Conservation (phyloP, 768 basidiomycete genomes). For the Mycena rebaudengoi region DNA sequence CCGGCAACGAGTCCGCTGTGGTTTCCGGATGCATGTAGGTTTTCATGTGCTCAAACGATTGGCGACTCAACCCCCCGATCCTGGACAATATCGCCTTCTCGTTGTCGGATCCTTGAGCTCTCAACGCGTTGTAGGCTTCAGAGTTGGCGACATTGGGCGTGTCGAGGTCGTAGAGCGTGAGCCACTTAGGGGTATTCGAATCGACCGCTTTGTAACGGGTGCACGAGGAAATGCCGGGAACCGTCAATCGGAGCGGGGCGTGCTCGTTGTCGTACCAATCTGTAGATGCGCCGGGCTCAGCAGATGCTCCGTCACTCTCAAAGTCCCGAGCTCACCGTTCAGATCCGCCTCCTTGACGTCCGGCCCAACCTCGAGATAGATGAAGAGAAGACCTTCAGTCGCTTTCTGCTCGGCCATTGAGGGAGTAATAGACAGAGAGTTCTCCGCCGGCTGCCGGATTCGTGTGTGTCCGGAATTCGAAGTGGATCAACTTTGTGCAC, state of each 20-base stretch:
- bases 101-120: constrained; percentile 32
- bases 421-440: not conserved
- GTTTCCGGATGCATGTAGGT: constrained; percentile 24
- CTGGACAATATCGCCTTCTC: constrained; percentile 35
- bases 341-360: constrained; percentile 40
- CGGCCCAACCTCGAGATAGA: constrained; percentile 38
- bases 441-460: not conserved
- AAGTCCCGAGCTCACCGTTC: constrained; percentile 35
- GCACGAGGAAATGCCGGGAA: constrained; percentile 42
- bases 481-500: not conserved
- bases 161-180: constrained; percentile 39
- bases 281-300: constrained; percentile 8
- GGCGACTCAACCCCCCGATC: constrained; percentile 34
- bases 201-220: constrained; percentile 45
- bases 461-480: not conserved
- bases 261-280: constrained; percentile 50
- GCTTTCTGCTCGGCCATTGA: not conserved
- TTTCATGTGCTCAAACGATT: constrained; percentile 33
- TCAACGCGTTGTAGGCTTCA: constrained; percentile 38
- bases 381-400: constrained; percentile 22
- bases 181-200: constrained; percentile 32
- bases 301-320: not conserved
- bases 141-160: constrained; percentile 32
- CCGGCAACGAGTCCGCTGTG: constrained; percentile 24
- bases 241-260: constrained; percentile 38